Evolutionary conservation across 371 early-diverging fungal species (phyloP).

Genomic region (Parasitella parasitica): DNA sequence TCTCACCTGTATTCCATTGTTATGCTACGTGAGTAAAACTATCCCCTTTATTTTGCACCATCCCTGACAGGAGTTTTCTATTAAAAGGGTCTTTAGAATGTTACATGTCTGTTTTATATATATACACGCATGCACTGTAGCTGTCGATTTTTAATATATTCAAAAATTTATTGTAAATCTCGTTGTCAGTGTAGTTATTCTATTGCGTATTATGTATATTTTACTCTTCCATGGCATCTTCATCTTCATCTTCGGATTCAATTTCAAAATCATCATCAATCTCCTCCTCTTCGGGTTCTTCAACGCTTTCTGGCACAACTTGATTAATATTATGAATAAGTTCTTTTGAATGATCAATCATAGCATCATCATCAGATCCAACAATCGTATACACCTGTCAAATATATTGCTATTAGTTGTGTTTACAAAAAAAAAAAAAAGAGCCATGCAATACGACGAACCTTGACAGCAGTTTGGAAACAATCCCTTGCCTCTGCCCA

Average conservation of each 20-base stretch:
- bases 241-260: slow-evolving; percentile 44
- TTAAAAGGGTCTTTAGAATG: not conserved
- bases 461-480: slow-evolving; percentile 70
- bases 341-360: slow-evolving; percentile 71
- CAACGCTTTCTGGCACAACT: slow-evolving; percentile 47
- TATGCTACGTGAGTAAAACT: not conserved
- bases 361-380: slow-evolving; percentile 67
- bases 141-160: not conserved
- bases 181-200: not conserved
- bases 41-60: not conserved
- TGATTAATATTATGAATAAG: slow-evolving; percentile 56
- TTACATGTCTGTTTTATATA: not conserved
- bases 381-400: slow-evolving; percentile 54
- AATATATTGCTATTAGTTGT: not conserved
- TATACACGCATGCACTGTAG: not conserved
- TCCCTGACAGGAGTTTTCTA: not conserved
- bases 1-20: too few species aligned
- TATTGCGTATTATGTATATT: not conserved
- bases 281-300: slow-evolving; percentile 42
- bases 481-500: slow-evolving; percentile 79
- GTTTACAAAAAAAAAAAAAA: not conserved
- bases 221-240: slow-evolving; percentile 48
- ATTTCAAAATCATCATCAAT: slow-evolving; percentile 33
- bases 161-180: not conserved
- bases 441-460: too few species aligned